Conservation (phyloP, 2,329 filamentous ascomycete species). For the Akanthomyces dipterigenus region DNA sequence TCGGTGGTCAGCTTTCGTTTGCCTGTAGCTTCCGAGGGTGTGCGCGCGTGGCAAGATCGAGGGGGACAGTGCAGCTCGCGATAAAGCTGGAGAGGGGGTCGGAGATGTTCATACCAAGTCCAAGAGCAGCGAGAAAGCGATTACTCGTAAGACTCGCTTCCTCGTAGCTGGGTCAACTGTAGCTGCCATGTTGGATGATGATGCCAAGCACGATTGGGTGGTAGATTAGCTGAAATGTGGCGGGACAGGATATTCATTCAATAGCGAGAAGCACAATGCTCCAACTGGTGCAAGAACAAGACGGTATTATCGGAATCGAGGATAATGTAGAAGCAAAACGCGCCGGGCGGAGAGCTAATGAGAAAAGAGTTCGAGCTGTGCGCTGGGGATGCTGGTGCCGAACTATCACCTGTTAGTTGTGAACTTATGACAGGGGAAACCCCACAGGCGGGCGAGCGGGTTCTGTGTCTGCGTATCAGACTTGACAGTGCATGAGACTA, state of each 20-base stretch:
- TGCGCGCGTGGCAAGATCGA: background rate
- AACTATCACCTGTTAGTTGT: background rate
- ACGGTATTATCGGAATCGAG: background rate
- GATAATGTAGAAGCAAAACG: background rate
- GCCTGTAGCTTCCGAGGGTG: no score
- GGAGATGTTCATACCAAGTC: slow-evolving; percentile 62
- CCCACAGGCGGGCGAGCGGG: background rate
- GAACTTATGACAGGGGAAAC: background rate
- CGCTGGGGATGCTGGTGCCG: background rate
- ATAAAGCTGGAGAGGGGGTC: background rate
- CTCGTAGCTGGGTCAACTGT: slow-evolving; percentile 49
- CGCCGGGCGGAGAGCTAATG: background rate
- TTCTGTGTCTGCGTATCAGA: background rate
- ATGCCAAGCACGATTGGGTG: background rate
- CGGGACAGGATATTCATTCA: background rate
- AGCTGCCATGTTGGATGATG: slow-evolving; percentile 29
- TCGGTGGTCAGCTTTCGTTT: slow-evolving; percentile 6
- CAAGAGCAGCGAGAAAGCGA: slow-evolving; percentile 82
- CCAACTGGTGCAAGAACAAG: background rate
- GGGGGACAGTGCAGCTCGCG: background rate
- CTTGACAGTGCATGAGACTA: no score
- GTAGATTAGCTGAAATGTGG: background rate
- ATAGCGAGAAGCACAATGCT: background rate
- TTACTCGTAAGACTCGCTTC: slow-evolving; percentile 77
- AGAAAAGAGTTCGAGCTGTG: background rate